These are phyloP conservation scores for Dactylellina sp. DNA, from an alignment of 2,329 filamentous ascomycete species.

Conservation along the genomic window DNA sequence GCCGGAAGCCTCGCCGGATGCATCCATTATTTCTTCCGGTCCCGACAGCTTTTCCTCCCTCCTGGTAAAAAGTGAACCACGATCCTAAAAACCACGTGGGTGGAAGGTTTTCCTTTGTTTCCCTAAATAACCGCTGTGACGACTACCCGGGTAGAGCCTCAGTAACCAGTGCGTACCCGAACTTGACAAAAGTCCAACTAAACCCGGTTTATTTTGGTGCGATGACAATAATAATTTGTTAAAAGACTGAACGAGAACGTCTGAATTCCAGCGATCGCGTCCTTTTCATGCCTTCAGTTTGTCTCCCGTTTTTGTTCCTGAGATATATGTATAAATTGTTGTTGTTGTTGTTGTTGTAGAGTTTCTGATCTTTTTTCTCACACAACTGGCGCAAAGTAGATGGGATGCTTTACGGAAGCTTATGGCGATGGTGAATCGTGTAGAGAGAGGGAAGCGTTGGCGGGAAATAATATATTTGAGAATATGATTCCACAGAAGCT, in stretches of 20 bases:
- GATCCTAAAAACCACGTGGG: too few species aligned
- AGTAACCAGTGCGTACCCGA: too few species aligned
- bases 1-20: conserved; percentile 28
- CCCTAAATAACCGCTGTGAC: too few species aligned
- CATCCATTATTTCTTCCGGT: conserved; percentile 18
- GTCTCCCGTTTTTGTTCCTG: background rate
- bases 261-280: background rate
- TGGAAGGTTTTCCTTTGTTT: too few species aligned
- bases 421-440: conserved; percentile 16
- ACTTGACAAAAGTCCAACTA: too few species aligned
- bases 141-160: too few species aligned
- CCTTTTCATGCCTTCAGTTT: conserved; percentile 4
- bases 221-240: too few species aligned
- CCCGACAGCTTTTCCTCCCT: background rate
- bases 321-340: background rate
- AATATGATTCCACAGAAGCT: conserved; percentile 34
- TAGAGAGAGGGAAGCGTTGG: conserved; percentile 14
- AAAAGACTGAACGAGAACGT: background rate
- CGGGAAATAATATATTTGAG: conserved; percentile 25
- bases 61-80: background rate
- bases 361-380: background rate
- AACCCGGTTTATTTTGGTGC: too few species aligned
- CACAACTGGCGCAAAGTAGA: background rate
- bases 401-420: conserved; percentile 15
- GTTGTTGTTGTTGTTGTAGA: conserved; percentile 3